Conservation (phyloP, 1,284 basidiomycete species). For the Leccinum laetum region DNA sequence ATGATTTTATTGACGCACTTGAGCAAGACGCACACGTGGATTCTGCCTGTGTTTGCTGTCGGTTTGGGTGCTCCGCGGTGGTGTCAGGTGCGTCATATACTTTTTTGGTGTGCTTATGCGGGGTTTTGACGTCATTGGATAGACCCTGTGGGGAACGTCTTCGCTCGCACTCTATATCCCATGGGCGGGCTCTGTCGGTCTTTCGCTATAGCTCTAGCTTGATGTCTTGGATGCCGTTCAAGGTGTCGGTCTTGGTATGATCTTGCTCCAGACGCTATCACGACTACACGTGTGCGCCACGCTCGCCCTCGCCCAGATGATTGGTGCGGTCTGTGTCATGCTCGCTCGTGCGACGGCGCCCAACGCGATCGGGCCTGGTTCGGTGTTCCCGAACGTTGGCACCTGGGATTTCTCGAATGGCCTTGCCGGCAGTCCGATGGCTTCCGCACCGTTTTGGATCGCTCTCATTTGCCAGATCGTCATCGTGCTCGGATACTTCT, state of each 20-base stretch:
- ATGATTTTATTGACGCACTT: conserved; percentile 73
- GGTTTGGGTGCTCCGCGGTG: conserved; percentile 90
- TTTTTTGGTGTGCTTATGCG: not conserved
- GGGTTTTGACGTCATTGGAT: conserved; percentile 14
- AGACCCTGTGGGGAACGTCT: conserved; percentile 84
- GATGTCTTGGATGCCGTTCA: conserved; percentile 77
- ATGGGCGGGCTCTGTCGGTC: conserved; percentile 83
- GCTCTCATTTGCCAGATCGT: conserved; percentile 78
- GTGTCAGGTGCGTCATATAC: conserved; percentile 67
- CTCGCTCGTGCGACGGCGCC: conserved; percentile 85
- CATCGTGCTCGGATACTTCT: conserved; percentile 90
- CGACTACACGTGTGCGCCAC: conserved; percentile 92
- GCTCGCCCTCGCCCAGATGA: conserved; percentile 83
- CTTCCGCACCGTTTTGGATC: conserved; percentile 84
- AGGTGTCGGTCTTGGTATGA: conserved; percentile 93
- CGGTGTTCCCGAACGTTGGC: conserved; percentile 90
- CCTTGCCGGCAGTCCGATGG: conserved; percentile 60
- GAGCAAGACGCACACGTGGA: conserved; percentile 92
- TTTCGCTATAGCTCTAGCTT: conserved; percentile 91
- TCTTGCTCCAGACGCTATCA: conserved; percentile 71
- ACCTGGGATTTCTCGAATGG: conserved; percentile 83
- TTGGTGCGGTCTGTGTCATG: conserved; percentile 83
- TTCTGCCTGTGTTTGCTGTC: conserved; percentile 91
- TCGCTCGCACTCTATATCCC: conserved; percentile 87
- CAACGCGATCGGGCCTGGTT: conserved; percentile 79